phyloP scores from a whole-genome alignment of 129 eudicot species.

The Ambrosia trifida region DNA sequence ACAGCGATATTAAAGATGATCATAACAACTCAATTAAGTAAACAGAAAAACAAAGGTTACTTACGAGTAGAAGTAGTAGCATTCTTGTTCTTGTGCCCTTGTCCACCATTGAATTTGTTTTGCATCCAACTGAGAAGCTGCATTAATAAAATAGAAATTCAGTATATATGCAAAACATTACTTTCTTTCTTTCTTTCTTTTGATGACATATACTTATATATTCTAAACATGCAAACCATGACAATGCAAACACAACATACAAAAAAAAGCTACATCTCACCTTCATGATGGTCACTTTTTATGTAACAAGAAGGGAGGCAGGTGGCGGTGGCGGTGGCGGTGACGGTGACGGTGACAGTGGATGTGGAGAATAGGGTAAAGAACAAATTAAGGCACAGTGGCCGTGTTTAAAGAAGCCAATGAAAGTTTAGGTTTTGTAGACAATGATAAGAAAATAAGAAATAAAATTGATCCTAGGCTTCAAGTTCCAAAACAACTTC shows the following conservation, averaged over 20 bases:
- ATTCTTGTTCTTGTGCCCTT: slow-evolving; percentile 47
- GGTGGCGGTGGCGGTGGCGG: background rate
- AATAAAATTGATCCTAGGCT: slow-evolving; percentile 42
- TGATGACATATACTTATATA: too few relatives aligned
- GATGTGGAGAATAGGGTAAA: slow-evolving; percentile 30
- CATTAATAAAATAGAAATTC: slow-evolving; percentile 23
- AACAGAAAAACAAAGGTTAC: slow-evolving; percentile 19
- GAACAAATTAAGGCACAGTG: slow-evolving; percentile 34
- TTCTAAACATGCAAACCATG: slow-evolving; percentile 1
- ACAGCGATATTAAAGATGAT: background rate
- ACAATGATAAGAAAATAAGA: slow-evolving; percentile 31
- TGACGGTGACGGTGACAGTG: too few relatives aligned
- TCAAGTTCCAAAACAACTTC: slow-evolving; percentile 59
- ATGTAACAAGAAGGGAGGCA: slow-evolving; percentile 9
- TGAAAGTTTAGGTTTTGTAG: slow-evolving; percentile 53
- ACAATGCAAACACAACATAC: slow-evolving; percentile 1
- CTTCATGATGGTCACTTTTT: slow-evolving; percentile 55
- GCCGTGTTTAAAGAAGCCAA: slow-evolving; percentile 49
- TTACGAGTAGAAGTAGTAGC: slow-evolving; percentile 49
- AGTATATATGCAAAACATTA: slow-evolving; percentile 1
- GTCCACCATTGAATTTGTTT: slow-evolving; percentile 62
- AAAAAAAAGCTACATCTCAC: slow-evolving; percentile 34
- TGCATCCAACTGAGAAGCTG: slow-evolving; percentile 95
- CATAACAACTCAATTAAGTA: background rate
- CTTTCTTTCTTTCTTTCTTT: background rate